These are phyloP conservation scores for Diplodia mutila DNA, from an alignment of 2,329 filamentous ascomycete genomes.

Conservation along the genomic window DNA sequence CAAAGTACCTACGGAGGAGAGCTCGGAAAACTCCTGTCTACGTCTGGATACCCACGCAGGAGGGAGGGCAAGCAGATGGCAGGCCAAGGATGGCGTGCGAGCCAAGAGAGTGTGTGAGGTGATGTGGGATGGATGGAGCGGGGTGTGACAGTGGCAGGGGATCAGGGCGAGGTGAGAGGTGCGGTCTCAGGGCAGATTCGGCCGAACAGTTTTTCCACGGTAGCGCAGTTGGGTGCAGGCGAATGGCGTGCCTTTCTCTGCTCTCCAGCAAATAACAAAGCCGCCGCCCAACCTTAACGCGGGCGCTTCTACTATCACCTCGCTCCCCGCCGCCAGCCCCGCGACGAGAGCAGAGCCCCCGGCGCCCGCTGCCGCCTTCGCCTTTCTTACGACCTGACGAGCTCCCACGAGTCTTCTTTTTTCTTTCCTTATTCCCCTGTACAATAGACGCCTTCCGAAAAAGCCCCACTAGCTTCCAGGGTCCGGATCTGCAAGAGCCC, in stretches of 20 bases:
- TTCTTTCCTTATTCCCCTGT: background rate
- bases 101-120: no score
- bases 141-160: background rate
- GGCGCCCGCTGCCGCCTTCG: background rate
- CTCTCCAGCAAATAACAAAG: slow-evolving; percentile 14
- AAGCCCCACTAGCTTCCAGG: slow-evolving; percentile 15
- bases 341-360: background rate
- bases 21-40: no score
- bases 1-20: no score
- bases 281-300: slow-evolving; percentile 13
- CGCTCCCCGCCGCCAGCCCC: background rate
- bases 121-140: no score
- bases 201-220: background rate
- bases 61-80: no score
- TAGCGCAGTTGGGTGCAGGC: background rate
- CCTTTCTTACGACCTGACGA: slow-evolving; percentile 21
- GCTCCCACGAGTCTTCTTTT: slow-evolving; percentile 12
- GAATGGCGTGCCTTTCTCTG: background rate
- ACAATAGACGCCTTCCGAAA: background rate
- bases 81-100: no score
- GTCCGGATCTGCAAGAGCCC: slow-evolving; percentile 19
- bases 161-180: background rate
- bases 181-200: background rate
- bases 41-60: no score
- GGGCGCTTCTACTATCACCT: background rate